Evolutionary conservation across 1,284 basidiomycete species (phyloP).

Genomic region (Boletus mariae): DNA sequence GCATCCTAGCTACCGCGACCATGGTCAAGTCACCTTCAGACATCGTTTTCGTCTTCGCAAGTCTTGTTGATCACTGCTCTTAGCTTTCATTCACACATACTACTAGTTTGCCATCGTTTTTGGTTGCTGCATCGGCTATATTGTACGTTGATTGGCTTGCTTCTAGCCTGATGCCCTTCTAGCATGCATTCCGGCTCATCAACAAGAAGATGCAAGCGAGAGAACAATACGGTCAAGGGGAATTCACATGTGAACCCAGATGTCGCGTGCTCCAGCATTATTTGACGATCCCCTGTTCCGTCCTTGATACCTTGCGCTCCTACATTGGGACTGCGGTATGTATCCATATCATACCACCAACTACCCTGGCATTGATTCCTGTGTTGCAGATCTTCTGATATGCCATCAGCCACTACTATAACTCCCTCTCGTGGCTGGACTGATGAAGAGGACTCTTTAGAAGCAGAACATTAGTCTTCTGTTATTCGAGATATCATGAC

Average conservation of each 20-base stretch:
- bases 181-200: slow-evolving; percentile 67
- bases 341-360: too few species aligned
- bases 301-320: too few species aligned
- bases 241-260: slow-evolving; percentile 53
- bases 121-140: slow-evolving; percentile 72
- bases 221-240: slow-evolving; percentile 66
- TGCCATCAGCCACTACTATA: too few species aligned
- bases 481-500: too few species aligned
- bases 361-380: too few species aligned
- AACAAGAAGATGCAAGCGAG: slow-evolving; percentile 78
- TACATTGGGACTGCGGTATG: too few species aligned
- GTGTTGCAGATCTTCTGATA: too few species aligned
- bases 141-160: slow-evolving; percentile 38
- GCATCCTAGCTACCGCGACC: background rate
- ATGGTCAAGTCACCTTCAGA: slow-evolving; percentile 33
- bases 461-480: too few species aligned
- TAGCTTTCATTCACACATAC: slow-evolving; percentile 3
- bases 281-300: background rate
- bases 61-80: slow-evolving; percentile 12
- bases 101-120: slow-evolving; percentile 70
- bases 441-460: too few species aligned
- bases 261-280: background rate
- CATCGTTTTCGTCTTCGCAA: slow-evolving; percentile 37
- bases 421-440: too few species aligned
- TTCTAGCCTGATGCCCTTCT: background rate